Percentiles rank a stretch among this genome's conserved stretches.
These are phyloP conservation scores for Blastobotrys parvus DNA, from an alignment of 805 yeast species.

Conservation along the genomic window DNA sequence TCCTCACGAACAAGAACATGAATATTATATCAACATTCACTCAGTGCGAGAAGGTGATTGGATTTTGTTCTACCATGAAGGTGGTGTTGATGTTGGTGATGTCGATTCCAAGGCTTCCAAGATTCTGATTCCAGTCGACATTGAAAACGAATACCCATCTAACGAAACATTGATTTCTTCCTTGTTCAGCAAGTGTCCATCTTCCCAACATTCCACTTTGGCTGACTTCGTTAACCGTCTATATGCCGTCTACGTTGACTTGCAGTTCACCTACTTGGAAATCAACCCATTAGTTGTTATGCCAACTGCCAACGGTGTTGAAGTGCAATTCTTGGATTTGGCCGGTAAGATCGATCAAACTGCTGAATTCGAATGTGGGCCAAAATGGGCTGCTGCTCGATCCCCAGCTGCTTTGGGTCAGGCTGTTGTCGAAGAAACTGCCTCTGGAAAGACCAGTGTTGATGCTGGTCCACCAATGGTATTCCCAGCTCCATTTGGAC, in stretches of 20 bases:
- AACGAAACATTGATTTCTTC: constrained; percentile 28
- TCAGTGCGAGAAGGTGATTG: constrained; percentile 41
- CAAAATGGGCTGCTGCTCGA: constrained; percentile 42
- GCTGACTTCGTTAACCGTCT: constrained; percentile 38
- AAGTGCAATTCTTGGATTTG: constrained; percentile 38
- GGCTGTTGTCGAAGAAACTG: constrained; percentile 15
- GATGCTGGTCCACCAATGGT: constrained; percentile 42
- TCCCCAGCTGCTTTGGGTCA: constrained; percentile 35
- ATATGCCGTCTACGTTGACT: constrained; percentile 39
- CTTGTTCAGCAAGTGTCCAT: constrained; percentile 34
- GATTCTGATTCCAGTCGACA: constrained; percentile 36
- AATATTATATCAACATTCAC: constrained; percentile 41
- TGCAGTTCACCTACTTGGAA: constrained; percentile 39
- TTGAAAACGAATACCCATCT: constrained; percentile 33
- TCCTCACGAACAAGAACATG: constrained; percentile 38
- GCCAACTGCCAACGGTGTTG: constrained; percentile 32
- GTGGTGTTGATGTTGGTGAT: constrained; percentile 42
- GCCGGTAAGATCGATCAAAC: constrained; percentile 43
- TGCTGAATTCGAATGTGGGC: constrained; percentile 42
- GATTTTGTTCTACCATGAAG: constrained; percentile 41
- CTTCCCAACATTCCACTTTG: constrained; percentile 32
- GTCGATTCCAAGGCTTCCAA: constrained; percentile 39
- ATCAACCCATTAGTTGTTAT: constrained; percentile 40
- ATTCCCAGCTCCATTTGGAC: constrained; percentile 42
- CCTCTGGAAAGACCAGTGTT: constrained; percentile 22